A percentile compares a stretch with the other conserved stretches of the same genome.
Conservation (phyloP, 2,329 filamentous ascomycete species). For the Cryphonectria parasitica region DNA sequence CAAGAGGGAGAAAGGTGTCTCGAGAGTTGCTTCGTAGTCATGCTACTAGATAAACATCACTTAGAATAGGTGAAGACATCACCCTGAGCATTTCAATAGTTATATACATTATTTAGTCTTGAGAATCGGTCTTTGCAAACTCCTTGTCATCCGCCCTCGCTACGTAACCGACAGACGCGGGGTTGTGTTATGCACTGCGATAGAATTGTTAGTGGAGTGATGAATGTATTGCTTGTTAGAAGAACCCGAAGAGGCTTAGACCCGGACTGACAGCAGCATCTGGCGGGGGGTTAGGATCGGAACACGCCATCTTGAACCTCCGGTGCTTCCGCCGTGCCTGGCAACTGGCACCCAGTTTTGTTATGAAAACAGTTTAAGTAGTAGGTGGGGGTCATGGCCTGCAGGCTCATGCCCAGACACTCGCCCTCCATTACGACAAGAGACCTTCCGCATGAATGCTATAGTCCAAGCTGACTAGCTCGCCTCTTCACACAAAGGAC, state of each 20-base stretch:
- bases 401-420: neutral
- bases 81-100: neutral
- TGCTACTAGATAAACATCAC: neutral
- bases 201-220: neutral
- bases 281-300: conserved; percentile 19
- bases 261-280: neutral
- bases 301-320: conserved; percentile 4
- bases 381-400: neutral
- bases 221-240: neutral
- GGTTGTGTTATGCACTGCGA: neutral
- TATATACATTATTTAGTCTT: neutral
- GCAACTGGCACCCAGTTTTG: neutral
- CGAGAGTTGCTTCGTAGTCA: neutral
- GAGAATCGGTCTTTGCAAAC: neutral
- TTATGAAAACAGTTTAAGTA: neutral
- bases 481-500: neutral
- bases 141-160: neutral
- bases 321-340: neutral
- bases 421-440: neutral
- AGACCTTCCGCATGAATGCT: neutral
- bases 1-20: neutral
- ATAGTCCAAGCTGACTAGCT: neutral
- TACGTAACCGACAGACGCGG: neutral
- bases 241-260: conserved; percentile 6
- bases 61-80: neutral